Percentiles rank a stretch among this genome's conserved stretches.
Conservation (phyloP, 441 rosid species). For the Gossypium laxum region DNA sequence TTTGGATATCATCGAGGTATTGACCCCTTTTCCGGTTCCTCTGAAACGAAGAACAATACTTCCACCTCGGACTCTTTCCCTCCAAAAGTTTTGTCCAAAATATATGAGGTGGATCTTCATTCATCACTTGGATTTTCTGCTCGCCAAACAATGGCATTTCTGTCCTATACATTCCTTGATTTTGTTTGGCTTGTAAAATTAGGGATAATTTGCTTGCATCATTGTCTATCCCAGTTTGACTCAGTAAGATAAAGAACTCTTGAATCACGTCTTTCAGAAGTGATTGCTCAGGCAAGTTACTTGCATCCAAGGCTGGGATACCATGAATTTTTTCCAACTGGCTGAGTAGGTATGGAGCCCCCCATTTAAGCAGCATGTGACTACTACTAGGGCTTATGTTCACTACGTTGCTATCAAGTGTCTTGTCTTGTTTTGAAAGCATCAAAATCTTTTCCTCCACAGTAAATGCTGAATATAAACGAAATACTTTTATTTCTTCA, state of each 20-base stretch:
- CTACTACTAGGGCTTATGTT: constrained; percentile 30
- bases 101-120: constrained; percentile 45
- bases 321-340: constrained; percentile 55
- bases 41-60: constrained; percentile 38
- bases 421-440: constrained; percentile 51
- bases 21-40: constrained; percentile 61
- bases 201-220: constrained; percentile 26
- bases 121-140: constrained; percentile 31
- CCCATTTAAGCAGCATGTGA: constrained; percentile 78
- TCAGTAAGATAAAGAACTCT: constrained; percentile 48
- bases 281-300: constrained; percentile 24
- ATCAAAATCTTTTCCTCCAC: constrained; percentile 71
- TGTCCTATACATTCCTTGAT: constrained; percentile 41
- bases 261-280: constrained; percentile 31
- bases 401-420: constrained; percentile 35
- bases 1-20: constrained; percentile 21
- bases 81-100: constrained; percentile 65
- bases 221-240: constrained; percentile 30
- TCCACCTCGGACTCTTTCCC: constrained; percentile 60
- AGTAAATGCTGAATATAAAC: constrained; percentile 60
- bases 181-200: constrained; percentile 49
- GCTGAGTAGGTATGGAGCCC: constrained; percentile 53
- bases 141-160: constrained; percentile 52
- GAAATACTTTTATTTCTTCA: constrained; percentile 57
- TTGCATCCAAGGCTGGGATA: constrained; percentile 18